Base-by-base conservation (phyloP, 306 rosid species). In the Gleditsia sinensis region DNA sequence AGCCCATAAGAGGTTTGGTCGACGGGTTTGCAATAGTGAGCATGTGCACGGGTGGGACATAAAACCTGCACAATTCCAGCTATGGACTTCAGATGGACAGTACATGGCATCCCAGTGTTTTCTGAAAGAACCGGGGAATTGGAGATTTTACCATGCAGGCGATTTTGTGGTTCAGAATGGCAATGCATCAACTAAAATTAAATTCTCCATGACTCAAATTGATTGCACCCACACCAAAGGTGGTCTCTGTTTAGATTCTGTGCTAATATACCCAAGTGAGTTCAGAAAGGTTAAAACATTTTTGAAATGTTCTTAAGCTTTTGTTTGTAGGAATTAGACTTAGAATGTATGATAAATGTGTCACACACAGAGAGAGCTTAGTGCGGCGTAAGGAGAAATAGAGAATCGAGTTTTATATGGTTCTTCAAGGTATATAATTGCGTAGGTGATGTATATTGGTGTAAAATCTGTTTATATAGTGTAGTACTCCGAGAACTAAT, bases 201-300 rank as follows among this genome's bases (percentile, higher is more conserved):
- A 92, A 69, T 85, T 92, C 83, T 94, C 96, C 0, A 87, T 94
- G 99, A 90, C 95, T 69, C 99, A 95, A 83, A 95, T 95, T 61
- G 99, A 95, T 81, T 95, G 99, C 78, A 95, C 99, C 4, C 99
- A 95, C 75, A 87, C 97, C 11, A 95, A 92, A 83, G 98, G 99
- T 6, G 99, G 99, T 23, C 96, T 95, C 24, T 92, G 97, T 87
- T 68, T 95, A 72, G 99, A 95, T 72, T 88, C 99, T 56, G 90
- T 88, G 75, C 74, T 88, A 32, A 57, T 95, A 64, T 84, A 62
- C 74, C 99, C 99, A 21, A 78, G 82, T 40, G 91, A 80, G 40
- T 76, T 83, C 76, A 69, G 66, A 71, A 90, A 82, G 89, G 88
- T 85, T 81, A 48, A 77, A 43, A 79, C 86, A 63, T 82, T 86